Conservation (phyloP, 176 grass and related monocot genomes). For the Carex pumila region DNA sequence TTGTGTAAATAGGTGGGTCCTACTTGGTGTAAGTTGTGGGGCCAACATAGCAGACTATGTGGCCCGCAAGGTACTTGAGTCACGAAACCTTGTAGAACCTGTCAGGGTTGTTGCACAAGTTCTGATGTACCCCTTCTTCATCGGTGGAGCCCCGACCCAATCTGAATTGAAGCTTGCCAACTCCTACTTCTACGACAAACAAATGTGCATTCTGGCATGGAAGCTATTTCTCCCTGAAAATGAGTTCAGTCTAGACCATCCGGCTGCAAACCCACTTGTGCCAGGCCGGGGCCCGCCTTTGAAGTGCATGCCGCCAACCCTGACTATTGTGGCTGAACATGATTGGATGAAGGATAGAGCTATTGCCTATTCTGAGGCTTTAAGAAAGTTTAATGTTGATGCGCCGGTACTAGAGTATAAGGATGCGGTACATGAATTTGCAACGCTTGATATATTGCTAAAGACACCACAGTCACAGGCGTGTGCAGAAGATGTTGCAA, state of each 20-base stretch:
- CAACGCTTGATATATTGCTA: constrained; percentile 42
- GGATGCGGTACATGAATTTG: constrained; percentile 63
- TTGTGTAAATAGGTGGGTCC: constrained; percentile 45
- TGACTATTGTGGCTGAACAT: constrained; percentile 59
- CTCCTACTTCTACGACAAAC: constrained; percentile 69
- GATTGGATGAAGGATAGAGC: constrained; percentile 76
- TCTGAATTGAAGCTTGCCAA: constrained; percentile 67
- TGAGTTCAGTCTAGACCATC: constrained; percentile 58
- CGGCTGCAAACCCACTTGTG: constrained; percentile 42
- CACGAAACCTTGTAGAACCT: constrained; percentile 40
- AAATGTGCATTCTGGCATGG: constrained; percentile 48
- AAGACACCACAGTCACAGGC: constrained; percentile 48
- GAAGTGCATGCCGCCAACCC: constrained; percentile 63
- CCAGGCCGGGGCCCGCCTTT: constrained; percentile 35
- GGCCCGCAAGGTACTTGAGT: constrained; percentile 49
- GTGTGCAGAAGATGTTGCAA: constrained; percentile 56
- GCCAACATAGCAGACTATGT: constrained; percentile 71
- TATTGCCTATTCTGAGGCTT: constrained; percentile 53
- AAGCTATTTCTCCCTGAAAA: constrained; percentile 50
- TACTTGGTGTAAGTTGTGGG: constrained; percentile 56
- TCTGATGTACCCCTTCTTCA: constrained; percentile 75
- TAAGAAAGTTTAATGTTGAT: constrained; percentile 64
- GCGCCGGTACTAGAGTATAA: constrained; percentile 64
- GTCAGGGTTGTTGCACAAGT: constrained; percentile 55
- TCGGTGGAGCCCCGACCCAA: constrained; percentile 44